Base-by-base conservation (phyloP, 164 flowering plant genomes). In the Aristolochia fimbriata region DNA sequence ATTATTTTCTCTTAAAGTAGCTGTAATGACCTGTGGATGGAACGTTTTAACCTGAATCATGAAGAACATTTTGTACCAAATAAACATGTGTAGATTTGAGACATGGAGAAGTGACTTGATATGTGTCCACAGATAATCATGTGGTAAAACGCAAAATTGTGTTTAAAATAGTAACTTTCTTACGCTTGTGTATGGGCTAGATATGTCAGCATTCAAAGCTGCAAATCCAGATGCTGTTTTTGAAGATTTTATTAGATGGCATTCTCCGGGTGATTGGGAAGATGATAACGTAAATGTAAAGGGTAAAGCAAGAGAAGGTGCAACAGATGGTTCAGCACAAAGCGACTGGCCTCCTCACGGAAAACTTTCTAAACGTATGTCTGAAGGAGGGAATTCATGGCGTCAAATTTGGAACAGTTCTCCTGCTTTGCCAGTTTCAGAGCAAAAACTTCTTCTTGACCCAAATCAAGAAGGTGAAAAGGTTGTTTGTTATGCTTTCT, bases 211-310 rank as follows among this genome's bases (percentile, higher is more conserved):
- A 63, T 94, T 94, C 67, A 94, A 91, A 77, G 99, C 96, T 11
- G 97, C 97, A 64, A 94, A 94, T 66, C 97, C 97, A 16, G 87
- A 79, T 66, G 93, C 93, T 65, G 76, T 81, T 37, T 94, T 91
- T 76, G 97, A 94, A 82, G 97, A 94, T 75, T 91, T 94, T 61
- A 91, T 94, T 46, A 77, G 97, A 66, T 94, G 99, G 99, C 96
- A 94, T 75, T 91, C 99, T 51, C 99, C 97, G 59, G 85, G 88
- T 66, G 97, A 91, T 66, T 94, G 97, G 97, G 90, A 79, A 68
- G 64, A 54, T 24, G 73, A 80, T 74, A 37, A 7, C 12, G 43
- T 37, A 37, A 3, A 37, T 37, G 70, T 59, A 65, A 52, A 22
- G 6, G 16, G 30, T 52, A 52, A 10, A 22, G 4, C 30, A 9